A percentile compares a stretch with the other conserved stretches of the same genome.
phyloP scores from a whole-genome alignment of 2,329 filamentous ascomycete species.

The Epichloe uncinata region DNA sequence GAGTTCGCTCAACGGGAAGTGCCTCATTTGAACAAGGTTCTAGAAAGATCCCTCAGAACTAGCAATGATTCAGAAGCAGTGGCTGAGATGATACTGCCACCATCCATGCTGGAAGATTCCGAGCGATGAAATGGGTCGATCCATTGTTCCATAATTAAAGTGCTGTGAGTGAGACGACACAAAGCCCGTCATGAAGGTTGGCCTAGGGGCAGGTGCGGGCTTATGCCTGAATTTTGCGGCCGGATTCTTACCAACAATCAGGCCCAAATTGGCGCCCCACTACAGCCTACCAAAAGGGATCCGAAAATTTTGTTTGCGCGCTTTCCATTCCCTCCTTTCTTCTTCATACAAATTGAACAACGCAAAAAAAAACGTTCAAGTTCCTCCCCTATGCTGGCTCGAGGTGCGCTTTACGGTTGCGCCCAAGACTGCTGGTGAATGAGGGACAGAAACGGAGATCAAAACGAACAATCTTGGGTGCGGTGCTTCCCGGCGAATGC shows the following conservation, averaged over 20 bases:
- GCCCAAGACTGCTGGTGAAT: constrained; percentile 34
- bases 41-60: too few species aligned
- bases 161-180: too few species aligned
- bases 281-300: constrained; percentile 1
- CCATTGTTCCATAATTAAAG: too few species aligned
- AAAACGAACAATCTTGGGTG: constrained; percentile 47
- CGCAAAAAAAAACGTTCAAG: constrained; percentile 32
- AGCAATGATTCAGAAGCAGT: too few species aligned
- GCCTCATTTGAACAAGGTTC: too few species aligned
- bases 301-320: constrained; percentile 6
- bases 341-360: constrained; percentile 29
- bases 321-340: background rate
- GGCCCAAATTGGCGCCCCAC: background rate
- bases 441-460: constrained; percentile 38
- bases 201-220: background rate
- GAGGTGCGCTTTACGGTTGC: constrained; percentile 29
- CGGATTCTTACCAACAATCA: background rate
- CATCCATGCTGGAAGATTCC: too few species aligned
- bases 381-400: constrained; percentile 27
- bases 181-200: background rate
- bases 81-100: too few species aligned
- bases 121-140: too few species aligned
- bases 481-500: constrained; percentile 36
- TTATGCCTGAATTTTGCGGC: background rate
- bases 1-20: too few species aligned